These are phyloP conservation scores for Myotisia sp. DNA, from an alignment of 2,329 filamentous ascomycete genomes.

Conservation along the genomic window DNA sequence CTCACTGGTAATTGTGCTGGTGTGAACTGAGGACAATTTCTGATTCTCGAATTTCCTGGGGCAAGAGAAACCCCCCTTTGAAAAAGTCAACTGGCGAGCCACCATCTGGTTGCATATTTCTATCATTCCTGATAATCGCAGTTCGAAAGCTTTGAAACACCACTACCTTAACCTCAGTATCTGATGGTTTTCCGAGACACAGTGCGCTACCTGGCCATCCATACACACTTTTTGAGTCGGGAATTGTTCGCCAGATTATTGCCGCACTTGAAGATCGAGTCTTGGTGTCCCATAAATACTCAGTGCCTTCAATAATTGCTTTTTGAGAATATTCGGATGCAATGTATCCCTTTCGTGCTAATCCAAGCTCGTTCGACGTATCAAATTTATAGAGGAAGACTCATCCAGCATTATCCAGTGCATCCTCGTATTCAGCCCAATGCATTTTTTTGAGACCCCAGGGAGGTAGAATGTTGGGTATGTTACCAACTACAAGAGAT, in stretches of 20 bases:
- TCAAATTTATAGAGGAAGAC: neutral
- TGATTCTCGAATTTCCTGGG: neutral
- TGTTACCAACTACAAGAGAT: neutral
- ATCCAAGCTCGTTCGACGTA: neutral
- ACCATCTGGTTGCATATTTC: neutral
- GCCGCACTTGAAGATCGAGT: slow-evolving; percentile 1
- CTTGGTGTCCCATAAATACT: slow-evolving; percentile 7
- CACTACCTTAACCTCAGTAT: slow-evolving; percentile 1
- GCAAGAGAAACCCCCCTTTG: neutral
- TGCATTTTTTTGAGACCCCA: neutral
- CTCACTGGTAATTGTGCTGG: too few relatives aligned
- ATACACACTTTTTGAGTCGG: neutral
- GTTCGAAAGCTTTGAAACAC: slow-evolving; percentile 7
- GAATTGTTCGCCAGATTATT: slow-evolving; percentile 6
- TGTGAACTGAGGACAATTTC: neutral
- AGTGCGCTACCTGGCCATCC: slow-evolving; percentile 5
- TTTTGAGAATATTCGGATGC: neutral
- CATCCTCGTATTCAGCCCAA: slow-evolving; percentile 2
- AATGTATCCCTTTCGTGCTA: neutral
- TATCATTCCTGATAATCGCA: neutral
- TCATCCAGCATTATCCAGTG: neutral
- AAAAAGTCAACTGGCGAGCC: neutral
- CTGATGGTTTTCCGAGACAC: slow-evolving; percentile 3
- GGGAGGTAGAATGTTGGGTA: neutral
- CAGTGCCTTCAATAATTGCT: slow-evolving; percentile 3